A percentile compares a stretch with the other conserved stretches of the same genome.
Conservation (phyloP, 352 stramenopile species). For the Pythium inflatum region DNA sequence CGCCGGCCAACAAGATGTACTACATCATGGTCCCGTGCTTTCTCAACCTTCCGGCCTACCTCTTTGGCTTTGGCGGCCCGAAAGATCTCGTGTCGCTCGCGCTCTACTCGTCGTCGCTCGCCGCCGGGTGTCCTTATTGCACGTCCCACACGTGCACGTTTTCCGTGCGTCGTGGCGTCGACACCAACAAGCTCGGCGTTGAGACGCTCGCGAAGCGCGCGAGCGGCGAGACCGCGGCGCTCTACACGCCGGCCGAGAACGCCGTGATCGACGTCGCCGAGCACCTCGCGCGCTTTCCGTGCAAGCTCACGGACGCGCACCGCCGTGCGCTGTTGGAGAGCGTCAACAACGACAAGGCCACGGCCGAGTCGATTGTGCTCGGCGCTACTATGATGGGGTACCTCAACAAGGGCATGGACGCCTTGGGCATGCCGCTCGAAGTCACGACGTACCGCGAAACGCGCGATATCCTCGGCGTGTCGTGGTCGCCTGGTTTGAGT, state of each 20-base stretch:
- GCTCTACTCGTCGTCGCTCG: constrained; percentile 29
- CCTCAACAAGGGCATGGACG: constrained; percentile 34
- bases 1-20: constrained; percentile 32
- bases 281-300: constrained; percentile 21
- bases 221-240: constrained; percentile 3
- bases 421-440: constrained; percentile 31
- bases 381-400: constrained; percentile 32
- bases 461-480: constrained; percentile 22
- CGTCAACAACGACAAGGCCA: constrained; percentile 13
- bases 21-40: constrained; percentile 34
- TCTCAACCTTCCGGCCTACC: constrained; percentile 28
- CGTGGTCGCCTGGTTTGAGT: constrained; percentile 16
- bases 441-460: constrained; percentile 31
- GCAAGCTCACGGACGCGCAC: constrained; percentile 32
- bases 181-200: constrained; percentile 22
- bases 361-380: constrained; percentile 21
- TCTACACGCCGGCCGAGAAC: constrained; percentile 21
- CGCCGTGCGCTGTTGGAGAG: constrained; percentile 11
- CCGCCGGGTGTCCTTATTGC: constrained; percentile 27
- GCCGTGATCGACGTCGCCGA: constrained; percentile 28
- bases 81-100: constrained; percentile 28
- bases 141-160: constrained; percentile 33
- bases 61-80: constrained; percentile 29
- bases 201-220: constrained; percentile 5
- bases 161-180: constrained; percentile 20